phyloP scores from a whole-genome alignment of 805 yeast species.

The Tetrapisispora taiwanensis region DNA sequence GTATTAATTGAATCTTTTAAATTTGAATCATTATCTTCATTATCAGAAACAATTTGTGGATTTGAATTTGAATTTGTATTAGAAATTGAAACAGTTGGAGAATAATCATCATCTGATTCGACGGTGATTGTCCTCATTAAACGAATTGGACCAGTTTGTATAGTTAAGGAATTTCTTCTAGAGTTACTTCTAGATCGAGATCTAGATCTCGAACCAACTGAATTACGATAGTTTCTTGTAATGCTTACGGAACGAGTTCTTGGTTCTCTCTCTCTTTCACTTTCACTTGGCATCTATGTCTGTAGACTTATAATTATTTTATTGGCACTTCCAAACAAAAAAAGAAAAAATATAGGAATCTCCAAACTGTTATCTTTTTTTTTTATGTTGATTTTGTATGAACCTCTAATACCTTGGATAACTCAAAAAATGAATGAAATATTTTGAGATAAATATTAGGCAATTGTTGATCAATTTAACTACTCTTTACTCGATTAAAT shows the following conservation, averaged over 20 bases:
- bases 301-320: too few species aligned
- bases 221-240: background rate
- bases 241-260: slow-evolving; percentile 11
- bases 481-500: too few species aligned
- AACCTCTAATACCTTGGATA: too few species aligned
- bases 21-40: background rate
- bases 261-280: slow-evolving; percentile 4
- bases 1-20: background rate
- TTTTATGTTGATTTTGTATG: too few species aligned
- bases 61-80: background rate
- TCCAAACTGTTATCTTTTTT: too few species aligned
- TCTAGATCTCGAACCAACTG: slow-evolving; percentile 21
- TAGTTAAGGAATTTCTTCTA: slow-evolving; percentile 18
- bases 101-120: slow-evolving; percentile 11
- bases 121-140: slow-evolving; percentile 23
- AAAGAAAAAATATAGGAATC: too few species aligned
- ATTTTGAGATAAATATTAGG: too few species aligned
- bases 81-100: background rate
- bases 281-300: background rate
- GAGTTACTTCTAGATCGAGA: slow-evolving; percentile 34
- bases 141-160: slow-evolving; percentile 22
- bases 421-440: too few species aligned
- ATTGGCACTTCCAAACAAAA: too few species aligned
- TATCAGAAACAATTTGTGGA: slow-evolving; percentile 4
- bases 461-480: too few species aligned